phyloP scores from a whole-genome alignment of 1,139 yeast species.

The Candida frijolesensis region DNA sequence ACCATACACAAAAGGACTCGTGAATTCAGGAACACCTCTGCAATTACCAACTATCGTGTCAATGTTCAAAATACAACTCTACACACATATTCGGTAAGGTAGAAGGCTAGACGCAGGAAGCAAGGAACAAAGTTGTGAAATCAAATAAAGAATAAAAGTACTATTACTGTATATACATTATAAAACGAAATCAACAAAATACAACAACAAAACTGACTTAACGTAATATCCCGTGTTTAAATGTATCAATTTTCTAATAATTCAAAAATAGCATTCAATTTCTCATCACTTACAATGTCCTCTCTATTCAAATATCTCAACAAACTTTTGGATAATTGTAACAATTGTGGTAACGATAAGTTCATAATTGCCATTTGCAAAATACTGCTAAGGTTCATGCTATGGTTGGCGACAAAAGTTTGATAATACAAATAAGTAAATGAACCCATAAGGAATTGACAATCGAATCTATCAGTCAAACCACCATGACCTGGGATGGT shows the following conservation, averaged over 20 bases:
- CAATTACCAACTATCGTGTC: no score
- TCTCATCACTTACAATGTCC: constrained; percentile 45
- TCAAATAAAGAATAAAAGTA: background rate
- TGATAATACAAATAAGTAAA: constrained; percentile 91
- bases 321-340: constrained; percentile 63
- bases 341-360: constrained; percentile 65
- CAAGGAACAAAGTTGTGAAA: background rate
- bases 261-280: constrained; percentile 27
- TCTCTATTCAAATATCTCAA: constrained; percentile 62
- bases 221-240: background rate
- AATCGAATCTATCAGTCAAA: constrained; percentile 94
- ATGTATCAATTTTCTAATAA: constrained; percentile 25
- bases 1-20: no score
- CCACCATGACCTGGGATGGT: constrained; percentile 89
- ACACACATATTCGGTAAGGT: no score
- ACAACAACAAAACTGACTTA: background rate
- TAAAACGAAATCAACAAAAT: background rate
- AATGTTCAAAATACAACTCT: no score
- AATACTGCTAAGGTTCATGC: constrained; percentile 70
- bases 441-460: constrained; percentile 97
- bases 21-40: no score
- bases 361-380: constrained; percentile 77
- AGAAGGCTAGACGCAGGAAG: no score
- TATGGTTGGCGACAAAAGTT: constrained; percentile 79
- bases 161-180: background rate